Conservation (phyloP, 768 basidiomycete genomes). For the Termitomyces sp. region DNA sequence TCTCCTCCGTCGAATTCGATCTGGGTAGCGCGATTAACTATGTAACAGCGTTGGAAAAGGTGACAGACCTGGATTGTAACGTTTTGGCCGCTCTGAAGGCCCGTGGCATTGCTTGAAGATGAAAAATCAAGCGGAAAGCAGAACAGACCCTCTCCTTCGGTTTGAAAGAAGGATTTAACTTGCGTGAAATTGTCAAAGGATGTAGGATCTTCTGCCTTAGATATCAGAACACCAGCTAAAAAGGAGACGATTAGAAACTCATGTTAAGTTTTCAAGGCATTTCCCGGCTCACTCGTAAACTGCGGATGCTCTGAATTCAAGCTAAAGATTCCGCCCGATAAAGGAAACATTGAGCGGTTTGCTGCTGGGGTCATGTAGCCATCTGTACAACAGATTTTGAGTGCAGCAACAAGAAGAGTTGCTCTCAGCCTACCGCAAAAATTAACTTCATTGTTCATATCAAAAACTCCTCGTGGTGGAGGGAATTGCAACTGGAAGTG, state of each 20-base stretch:
- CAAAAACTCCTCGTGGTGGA: slow-evolving; percentile 63
- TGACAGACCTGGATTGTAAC: slow-evolving; percentile 57
- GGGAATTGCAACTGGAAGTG: slow-evolving; percentile 85
- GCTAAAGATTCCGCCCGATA: slow-evolving; percentile 53
- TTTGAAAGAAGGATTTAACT: slow-evolving; percentile 43
- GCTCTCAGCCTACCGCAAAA: slow-evolving; percentile 58
- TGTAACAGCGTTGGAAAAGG: neutral
- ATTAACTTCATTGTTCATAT: slow-evolving; percentile 45
- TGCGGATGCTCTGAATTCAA: slow-evolving; percentile 60
- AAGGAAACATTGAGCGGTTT: slow-evolving; percentile 65
- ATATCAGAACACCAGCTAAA: slow-evolving; percentile 48
- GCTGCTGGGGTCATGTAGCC: slow-evolving; percentile 48
- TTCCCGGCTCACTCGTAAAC: slow-evolving; percentile 45
- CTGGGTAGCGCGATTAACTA: slow-evolving; percentile 15
- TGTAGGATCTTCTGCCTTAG: slow-evolving; percentile 46
- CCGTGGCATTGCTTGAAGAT: slow-evolving; percentile 36
- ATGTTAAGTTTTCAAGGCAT: slow-evolving; percentile 1
- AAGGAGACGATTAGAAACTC: neutral
- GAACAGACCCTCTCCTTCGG: slow-evolving; percentile 49
- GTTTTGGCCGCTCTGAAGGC: slow-evolving; percentile 55
- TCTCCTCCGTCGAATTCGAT: slow-evolving; percentile 68
- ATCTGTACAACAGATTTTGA: slow-evolving; percentile 33
- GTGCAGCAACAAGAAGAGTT: neutral
- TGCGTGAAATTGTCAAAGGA: slow-evolving; percentile 44
- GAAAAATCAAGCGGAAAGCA: slow-evolving; percentile 67